Base-by-base conservation (phyloP, 208 protist genomes). In the Leishmania tropica region DNA sequence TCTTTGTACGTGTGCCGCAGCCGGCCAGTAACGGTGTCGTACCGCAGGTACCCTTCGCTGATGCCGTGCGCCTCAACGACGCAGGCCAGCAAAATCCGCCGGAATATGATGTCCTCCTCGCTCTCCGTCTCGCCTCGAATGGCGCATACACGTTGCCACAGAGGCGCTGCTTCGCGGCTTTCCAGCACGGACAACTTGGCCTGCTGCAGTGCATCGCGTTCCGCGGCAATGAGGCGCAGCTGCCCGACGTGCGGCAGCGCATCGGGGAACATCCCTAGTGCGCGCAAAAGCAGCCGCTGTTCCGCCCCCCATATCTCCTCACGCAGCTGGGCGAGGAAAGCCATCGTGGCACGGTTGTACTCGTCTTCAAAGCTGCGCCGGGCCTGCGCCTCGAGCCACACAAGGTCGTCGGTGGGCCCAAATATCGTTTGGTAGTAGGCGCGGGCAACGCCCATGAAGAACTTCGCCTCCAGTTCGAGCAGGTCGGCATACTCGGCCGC, bases 91-190 rank as follows among this genome's bases (percentile, higher is more conserved):
- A 80, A 45, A 28, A 95, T 47, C 35, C 90, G 89, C 2, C 71
- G 76, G 75, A 87, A 94, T 8, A 79, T 80, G 45, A 95, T 94
- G 56, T 90, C 85, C 83, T 97, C 88, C 79, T 97, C 94, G 24
- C 72, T 85, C 79, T 92, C 85, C 54, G 90, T 95, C 72, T 97
- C 94, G 5, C 81, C 75, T 54, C 92, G 90, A 76, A 97, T 92
- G 0, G 81, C 85, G n/a, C 87, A 81, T 17, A 86, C 85, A 31
- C 88, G 89, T n/a, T 94, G 83, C 89, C 79, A 87, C 70, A 97
- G 89, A 58, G 94, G 92, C 56, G 87, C 84, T 31, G 85, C 85
- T 31, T 90, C 90, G 37, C 86, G 85, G 76, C 80, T 77, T 47
- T 90, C 83, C 53, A 93, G 83, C 28, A 91, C 62, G 7, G 56